Evolutionary conservation across 2,329 filamentous ascomycete species (phyloP), one percentile per base, ranked within the genome.

Genomic region (Didymella sp.): DNA sequence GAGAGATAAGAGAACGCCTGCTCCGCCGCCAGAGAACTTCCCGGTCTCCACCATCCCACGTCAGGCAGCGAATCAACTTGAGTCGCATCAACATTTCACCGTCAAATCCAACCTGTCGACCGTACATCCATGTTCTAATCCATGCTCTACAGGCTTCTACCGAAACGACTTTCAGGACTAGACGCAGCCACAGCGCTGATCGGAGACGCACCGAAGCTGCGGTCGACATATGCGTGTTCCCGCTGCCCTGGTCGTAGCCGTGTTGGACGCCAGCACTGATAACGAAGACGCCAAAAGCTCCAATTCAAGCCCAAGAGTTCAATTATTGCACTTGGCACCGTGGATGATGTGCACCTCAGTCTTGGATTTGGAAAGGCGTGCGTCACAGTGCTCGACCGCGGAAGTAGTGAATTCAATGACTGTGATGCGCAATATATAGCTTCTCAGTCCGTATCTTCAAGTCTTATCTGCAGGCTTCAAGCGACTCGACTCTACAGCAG

Each of bases 1-100:
- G 67, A 73, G 70, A 74, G 72, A 74, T 74, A 74, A 74, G 72
- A 66, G 58, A 70, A 65, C 64, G 68, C 68, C 70, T 59, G 56
- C 48, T 64, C 63, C 63, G 56, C 54, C 49, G 40, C 59, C 53
- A 46, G 54, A 55, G 55, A 41, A 58, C 46, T 59, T 64, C 56
- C 67, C 61, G 68, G 64, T 63, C 70, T 62, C 67, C 70, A 67
- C 66, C 59, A 72, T 68, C 71, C 70, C 70, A 62, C 70, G 67
- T 58, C 58, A 44, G 60, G 59, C 63, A 56, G 56, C 65, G 56
- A 64, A 68, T 62, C 42, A 17, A n/a, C 25, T 50, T 13, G 31
- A 17, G 25, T 45, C 59, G 53, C 62, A 64, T 61, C 52, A 66
- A 62, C 46, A 40, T 68, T 67, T 40, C 38, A 35, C 61, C 64